phyloP scores from a whole-genome alignment of 257 asterid genomes.

The Capsicum pubescens region DNA sequence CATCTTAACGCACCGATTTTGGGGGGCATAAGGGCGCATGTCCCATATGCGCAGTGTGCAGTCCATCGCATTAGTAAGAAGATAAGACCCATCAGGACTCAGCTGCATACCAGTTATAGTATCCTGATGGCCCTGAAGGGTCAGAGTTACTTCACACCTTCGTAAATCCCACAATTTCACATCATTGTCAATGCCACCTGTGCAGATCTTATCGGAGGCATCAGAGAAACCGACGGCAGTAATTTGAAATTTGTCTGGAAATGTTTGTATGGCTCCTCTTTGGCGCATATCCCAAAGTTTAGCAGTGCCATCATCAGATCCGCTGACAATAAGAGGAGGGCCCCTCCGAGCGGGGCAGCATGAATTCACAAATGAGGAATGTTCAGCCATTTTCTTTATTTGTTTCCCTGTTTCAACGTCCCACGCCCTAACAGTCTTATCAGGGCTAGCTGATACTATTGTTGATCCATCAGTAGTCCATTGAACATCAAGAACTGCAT shows the following conservation, averaged over 20 bases:
- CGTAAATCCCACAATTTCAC: conserved; percentile 96
- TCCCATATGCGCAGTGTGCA: conserved; percentile 95
- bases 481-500: conserved; percentile 92
- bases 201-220: conserved; percentile 90
- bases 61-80: conserved; percentile 94
- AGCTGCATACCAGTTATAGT: conserved; percentile 91
- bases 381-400: conserved; percentile 93
- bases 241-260: conserved; percentile 95
- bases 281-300: conserved; percentile 99
- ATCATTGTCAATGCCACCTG: conserved; percentile 94
- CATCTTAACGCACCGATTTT: conserved; percentile 93
- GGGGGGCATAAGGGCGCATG: conserved; percentile 98
- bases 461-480: conserved; percentile 93
- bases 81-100: conserved; percentile 99
- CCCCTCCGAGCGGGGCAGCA: conserved; percentile 95
- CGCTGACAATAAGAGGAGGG: conserved; percentile 94
- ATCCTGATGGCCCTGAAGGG: conserved; percentile 96
- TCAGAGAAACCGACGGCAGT: conserved; percentile 98
- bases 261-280: conserved; percentile 93
- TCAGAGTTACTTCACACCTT: conserved; percentile 86
- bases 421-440: conserved; percentile 95
- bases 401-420: conserved; percentile 95
- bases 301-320: conserved; percentile 98
- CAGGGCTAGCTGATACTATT: conserved; percentile 91
- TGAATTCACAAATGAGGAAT: conserved; percentile 85